Base-by-base conservation (phyloP, 1,284 basidiomycete species). In the Ustilago nuda region DNA sequence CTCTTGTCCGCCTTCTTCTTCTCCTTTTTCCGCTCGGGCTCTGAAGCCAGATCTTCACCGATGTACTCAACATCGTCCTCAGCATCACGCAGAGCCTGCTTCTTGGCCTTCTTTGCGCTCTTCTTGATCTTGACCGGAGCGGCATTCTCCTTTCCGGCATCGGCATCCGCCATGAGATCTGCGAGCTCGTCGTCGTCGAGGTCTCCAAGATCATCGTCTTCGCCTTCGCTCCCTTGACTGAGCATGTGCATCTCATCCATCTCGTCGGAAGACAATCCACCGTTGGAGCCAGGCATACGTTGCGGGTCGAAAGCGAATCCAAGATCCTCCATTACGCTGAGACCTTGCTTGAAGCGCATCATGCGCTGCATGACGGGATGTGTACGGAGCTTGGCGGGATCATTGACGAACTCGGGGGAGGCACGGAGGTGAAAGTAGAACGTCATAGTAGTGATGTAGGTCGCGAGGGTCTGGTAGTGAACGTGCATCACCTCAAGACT, bases 341-440 rank as follows among this genome's bases (percentile, higher is more conserved):
- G 88, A 2, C 92, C 91, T 83, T 94, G 90, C 86, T 98, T 97
- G 59, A 99, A 90, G 32, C 91, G 90, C 37, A 96, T 88, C 8
- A 99, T 89, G 13, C 95, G 92, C 30, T 88, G 87, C 73, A 98
- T 88, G 76, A 98, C 91, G 0, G 94, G 93, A 83, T 85, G 84
- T 12, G 62, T 41, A 0, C 76, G 66, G 7, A 84, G 74, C 56
- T 72, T 66, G 39, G 62, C 53, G 3, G 82, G 76, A 13, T 81
- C 66, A 17, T 56, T 52, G 13, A 70, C 70, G 63, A 79, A 78
- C 30, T 66, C 67, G 19, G 90, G 87, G 58, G 89, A 90, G 12
- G 72, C 67, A 15, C 93, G 91, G 32, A 99, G 89, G 85, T 95
- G 91, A 57, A 99, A 89, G 87, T 97, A 98, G 88, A 95, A 98